These are phyloP conservation scores for Zizania latifolia DNA, from an alignment of 176 grass and related monocot species.

Conservation along the genomic window DNA sequence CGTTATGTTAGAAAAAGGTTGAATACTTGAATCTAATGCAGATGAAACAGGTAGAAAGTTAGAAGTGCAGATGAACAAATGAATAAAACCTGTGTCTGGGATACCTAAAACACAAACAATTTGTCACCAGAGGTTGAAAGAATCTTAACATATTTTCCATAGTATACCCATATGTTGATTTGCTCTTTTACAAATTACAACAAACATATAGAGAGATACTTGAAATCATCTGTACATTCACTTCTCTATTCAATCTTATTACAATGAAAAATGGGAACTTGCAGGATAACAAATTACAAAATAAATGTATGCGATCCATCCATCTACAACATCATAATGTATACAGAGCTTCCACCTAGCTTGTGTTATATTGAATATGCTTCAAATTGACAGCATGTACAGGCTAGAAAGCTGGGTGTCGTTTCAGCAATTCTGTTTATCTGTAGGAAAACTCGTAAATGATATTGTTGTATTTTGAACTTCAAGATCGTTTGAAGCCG, in stretches of 20 bases:
- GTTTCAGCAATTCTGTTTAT: conserved; percentile 31
- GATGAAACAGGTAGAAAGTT: not conserved
- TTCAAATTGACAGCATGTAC: conserved; percentile 26
- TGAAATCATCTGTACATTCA: conserved; percentile 33
- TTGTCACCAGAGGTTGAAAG: not conserved
- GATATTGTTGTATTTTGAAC: conserved; percentile 16
- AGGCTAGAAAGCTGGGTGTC: conserved; percentile 16
- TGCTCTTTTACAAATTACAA: conserved; percentile 23
- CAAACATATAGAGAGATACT: conserved; percentile 8
- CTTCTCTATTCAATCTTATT: conserved; percentile 34
- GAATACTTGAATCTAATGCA: not conserved
- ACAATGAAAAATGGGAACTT: conserved; percentile 39
- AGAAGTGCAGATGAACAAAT: not conserved
- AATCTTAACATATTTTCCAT: not conserved
- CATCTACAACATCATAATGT: conserved; percentile 24
- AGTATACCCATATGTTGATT: not conserved
- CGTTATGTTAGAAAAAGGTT: not conserved
- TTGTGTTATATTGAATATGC: conserved; percentile 10
- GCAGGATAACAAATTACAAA: conserved; percentile 21
- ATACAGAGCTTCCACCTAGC: conserved; percentile 18
- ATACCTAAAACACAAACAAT: not conserved
- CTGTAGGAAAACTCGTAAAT: conserved; percentile 24
- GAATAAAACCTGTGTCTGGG: not conserved
- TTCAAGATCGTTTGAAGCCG: conserved; percentile 10
- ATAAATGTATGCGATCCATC: conserved; percentile 13